A percentile compares a stretch with the other conserved stretches of the same genome.
Conservation (phyloP, 108 stramenopile genomes). For the Chaetoceros tenuissimus region DNA sequence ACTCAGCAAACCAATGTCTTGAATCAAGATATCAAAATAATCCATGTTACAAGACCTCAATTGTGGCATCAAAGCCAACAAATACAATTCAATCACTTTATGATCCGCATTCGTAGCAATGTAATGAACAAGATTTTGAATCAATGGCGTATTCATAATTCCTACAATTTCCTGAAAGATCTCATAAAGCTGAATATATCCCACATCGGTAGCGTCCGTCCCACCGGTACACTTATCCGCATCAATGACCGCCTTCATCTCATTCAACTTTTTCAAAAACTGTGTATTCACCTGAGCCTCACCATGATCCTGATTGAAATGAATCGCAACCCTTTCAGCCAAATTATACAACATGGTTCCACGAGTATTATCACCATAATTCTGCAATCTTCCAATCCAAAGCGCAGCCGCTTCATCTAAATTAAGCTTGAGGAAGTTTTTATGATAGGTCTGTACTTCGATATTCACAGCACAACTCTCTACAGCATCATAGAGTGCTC, state of each 20-base stretch:
- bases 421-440: slow-evolving; percentile 8
- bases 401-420: slow-evolving; percentile 66
- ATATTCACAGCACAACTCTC: slow-evolving; percentile 29
- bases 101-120: slow-evolving; percentile 25
- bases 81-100: slow-evolving; percentile 45
- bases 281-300: slow-evolving; percentile 43
- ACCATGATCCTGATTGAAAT: slow-evolving; percentile 35
- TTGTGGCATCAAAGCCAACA: slow-evolving; percentile 38
- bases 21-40: slow-evolving; percentile 19
- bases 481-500: slow-evolving; percentile 52
- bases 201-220: slow-evolving; percentile 5
- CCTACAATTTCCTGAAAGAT: slow-evolving; percentile 21
- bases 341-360: slow-evolving; percentile 65
- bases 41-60: slow-evolving; percentile 34
- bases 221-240: slow-evolving; percentile 11
- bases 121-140: slow-evolving; percentile 69
- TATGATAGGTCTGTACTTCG: slow-evolving; percentile 11
- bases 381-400: slow-evolving; percentile 62
- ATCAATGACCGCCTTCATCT: slow-evolving; percentile 23
- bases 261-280: slow-evolving; percentile 29
- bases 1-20: slow-evolving; percentile 13
- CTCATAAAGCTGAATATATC: slow-evolving; percentile 26
- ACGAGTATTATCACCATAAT: slow-evolving; percentile 21
- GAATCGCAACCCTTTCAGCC: slow-evolving; percentile 33
- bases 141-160: slow-evolving; percentile 60